A percentile compares a stretch with the other conserved stretches of the same genome.
Evolutionary conservation across 208 protist genomes (phyloP).

Genomic region (Herpetomonas tarakana): DNA sequence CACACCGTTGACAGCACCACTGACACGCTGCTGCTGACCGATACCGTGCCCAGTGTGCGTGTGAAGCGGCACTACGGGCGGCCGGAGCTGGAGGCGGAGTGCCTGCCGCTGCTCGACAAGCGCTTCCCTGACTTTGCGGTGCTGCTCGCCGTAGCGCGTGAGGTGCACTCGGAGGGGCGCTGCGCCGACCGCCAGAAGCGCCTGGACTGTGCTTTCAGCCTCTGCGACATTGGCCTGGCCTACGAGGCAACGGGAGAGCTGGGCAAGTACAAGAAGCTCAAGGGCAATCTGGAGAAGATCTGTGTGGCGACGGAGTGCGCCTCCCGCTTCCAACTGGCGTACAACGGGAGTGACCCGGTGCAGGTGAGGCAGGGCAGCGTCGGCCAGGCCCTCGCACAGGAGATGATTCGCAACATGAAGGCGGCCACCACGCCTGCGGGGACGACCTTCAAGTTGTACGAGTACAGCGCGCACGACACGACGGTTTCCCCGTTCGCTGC

Average conservation of each 20-base stretch:
- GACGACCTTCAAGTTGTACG: conserved; percentile 3
- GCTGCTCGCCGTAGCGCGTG: conserved; percentile 29
- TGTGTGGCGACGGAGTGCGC: conserved; percentile 24
- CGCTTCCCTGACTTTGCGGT: conserved; percentile 24
- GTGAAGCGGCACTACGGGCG: conserved; percentile 24
- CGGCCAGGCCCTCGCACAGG: conserved; percentile 40
- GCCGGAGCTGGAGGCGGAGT: conserved; percentile 18
- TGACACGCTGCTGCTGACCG: conserved; percentile 36
- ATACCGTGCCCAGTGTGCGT: conserved; percentile 17
- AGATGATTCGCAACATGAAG: conserved; percentile 34
- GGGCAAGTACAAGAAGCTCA: conserved; percentile 20
- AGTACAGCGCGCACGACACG: conserved; percentile 64
- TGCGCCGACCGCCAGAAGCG: conserved; percentile 31
- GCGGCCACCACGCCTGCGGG: not conserved
- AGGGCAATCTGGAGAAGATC: conserved; percentile 29
- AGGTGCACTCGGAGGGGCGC: conserved; percentile 42
- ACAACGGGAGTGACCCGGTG: conserved; percentile 34
- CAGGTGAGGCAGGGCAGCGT: conserved; percentile 47
- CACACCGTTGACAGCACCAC: conserved; percentile 28
- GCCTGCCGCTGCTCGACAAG: conserved; percentile 31
- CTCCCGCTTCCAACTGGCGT: conserved; percentile 31
- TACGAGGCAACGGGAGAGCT: conserved; percentile 34
- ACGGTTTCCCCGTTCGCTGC: conserved; percentile 29
- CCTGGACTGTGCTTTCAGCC: conserved; percentile 27
- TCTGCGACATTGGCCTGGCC: conserved; percentile 59